Conservation (phyloP, 108 stramenopile genomes). For the Skeletonema potamos region DNA sequence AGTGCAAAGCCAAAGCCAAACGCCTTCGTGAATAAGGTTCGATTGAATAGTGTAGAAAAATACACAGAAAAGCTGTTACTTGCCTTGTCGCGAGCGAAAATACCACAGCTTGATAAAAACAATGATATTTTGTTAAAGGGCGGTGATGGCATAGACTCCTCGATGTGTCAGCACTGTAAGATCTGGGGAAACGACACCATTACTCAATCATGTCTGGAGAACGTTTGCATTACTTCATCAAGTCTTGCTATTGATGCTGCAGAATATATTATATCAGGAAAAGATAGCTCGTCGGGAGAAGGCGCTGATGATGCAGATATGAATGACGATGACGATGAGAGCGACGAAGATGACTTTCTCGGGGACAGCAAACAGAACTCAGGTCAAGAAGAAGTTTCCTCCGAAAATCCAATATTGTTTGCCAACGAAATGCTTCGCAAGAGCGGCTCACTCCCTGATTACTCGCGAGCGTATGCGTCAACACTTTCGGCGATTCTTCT, state of each 20-base stretch:
- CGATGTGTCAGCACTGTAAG: constrained; percentile 11
- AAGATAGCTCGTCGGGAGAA: constrained; percentile 29
- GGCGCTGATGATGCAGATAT: constrained; percentile 28
- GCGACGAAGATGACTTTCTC: constrained; percentile 4
- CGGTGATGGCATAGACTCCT: not conserved
- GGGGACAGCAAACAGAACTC: constrained; percentile 30
- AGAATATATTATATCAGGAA: constrained; percentile 61
- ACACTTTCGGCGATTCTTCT: constrained; percentile 43
- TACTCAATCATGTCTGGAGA: constrained; percentile 8
- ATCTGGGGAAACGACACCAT: constrained; percentile 3
- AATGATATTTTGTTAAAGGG: not conserved
- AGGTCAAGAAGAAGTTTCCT: not conserved
- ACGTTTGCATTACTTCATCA: constrained; percentile 13
- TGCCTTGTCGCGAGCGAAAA: constrained; percentile 24
- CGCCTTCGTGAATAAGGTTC: not conserved
- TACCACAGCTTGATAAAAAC: constrained; percentile 1
- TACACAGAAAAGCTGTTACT: constrained; percentile 25
- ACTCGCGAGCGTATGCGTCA: constrained; percentile 57
- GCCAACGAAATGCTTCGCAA: constrained; percentile 66
- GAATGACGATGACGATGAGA: constrained; percentile 35
- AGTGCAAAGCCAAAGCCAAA: not conserved
- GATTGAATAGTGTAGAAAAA: constrained; percentile 15
- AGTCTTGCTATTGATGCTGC: constrained; percentile 54
- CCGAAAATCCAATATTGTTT: constrained; percentile 59
- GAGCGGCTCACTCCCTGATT: constrained; percentile 58